Evolutionary conservation across 1,284 basidiomycete species (phyloP).

Genomic region (Heterobasidion parviporum): DNA sequence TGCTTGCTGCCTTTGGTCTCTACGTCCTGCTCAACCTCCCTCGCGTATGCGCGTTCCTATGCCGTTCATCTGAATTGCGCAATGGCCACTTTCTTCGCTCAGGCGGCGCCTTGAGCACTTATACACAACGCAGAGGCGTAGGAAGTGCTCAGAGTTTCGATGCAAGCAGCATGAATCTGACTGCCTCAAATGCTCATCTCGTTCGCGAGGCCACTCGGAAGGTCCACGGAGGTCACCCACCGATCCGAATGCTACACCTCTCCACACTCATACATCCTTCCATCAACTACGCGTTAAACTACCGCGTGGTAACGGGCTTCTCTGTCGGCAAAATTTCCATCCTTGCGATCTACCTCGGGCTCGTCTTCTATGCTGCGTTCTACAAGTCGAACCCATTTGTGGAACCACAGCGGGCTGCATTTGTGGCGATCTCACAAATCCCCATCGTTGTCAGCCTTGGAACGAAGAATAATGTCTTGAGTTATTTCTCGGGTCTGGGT

Average conservation of each 20-base stretch:
- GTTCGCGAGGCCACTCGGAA: neutral
- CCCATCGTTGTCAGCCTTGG: constrained; percentile 65
- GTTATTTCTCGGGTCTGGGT: constrained; percentile 55
- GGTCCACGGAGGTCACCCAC: constrained; percentile 7
- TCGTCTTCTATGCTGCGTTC: constrained; percentile 41
- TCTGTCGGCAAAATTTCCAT: constrained; percentile 42
- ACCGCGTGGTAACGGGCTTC: constrained; percentile 35
- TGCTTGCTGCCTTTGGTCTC: constrained; percentile 19
- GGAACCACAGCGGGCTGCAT: constrained; percentile 45
- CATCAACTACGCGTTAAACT: constrained; percentile 17
- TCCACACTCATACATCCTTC: constrained; percentile 20
- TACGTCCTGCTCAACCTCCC: constrained; percentile 25
- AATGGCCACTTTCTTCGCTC: constrained; percentile 23
- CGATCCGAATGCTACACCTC: constrained; percentile 24
- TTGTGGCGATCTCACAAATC: constrained; percentile 59
- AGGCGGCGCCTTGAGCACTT: constrained; percentile 1
- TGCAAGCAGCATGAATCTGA: neutral
- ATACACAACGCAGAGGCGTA: neutral
- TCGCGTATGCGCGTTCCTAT: constrained; percentile 22
- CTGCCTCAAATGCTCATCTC: constrained; percentile 4
- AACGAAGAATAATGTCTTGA: constrained; percentile 69
- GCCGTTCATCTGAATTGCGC: constrained; percentile 23
- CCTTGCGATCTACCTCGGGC: constrained; percentile 36
- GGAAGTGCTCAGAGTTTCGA: neutral
- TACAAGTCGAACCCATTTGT: constrained; percentile 45